Evolutionary conservation across 768 basidiomycete species (phyloP).

Genomic region (Amanita exitialis): DNA sequence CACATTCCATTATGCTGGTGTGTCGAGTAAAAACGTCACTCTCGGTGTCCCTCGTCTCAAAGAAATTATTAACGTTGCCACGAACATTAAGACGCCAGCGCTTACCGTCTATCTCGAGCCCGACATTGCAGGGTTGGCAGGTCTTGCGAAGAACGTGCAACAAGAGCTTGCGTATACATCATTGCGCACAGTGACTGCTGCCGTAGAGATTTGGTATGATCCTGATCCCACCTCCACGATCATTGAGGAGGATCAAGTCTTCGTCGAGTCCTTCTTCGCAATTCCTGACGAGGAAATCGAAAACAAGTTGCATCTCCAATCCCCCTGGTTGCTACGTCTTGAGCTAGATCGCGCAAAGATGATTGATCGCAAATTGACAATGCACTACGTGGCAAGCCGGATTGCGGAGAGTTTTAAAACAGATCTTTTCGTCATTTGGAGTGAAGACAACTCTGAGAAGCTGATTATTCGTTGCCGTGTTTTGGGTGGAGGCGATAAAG

Average conservation of each 20-base stretch:
- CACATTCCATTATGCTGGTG: slow-evolving; percentile 99
- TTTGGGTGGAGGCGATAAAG: slow-evolving; percentile 73
- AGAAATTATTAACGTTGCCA: slow-evolving; percentile 98
- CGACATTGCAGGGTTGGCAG: slow-evolving; percentile 49
- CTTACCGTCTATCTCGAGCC: slow-evolving; percentile 84
- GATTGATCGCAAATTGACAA: slow-evolving; percentile 93
- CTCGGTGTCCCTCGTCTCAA: slow-evolving; percentile 98
- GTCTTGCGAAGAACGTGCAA: slow-evolving; percentile 77
- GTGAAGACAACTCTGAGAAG: slow-evolving; percentile 97
- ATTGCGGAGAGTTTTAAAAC: slow-evolving; percentile 94
- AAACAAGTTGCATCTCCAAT: slow-evolving; percentile 81
- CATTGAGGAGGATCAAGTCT: slow-evolving; percentile 92
- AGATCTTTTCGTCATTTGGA: slow-evolving; percentile 97
- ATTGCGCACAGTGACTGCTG: slow-evolving; percentile 85
- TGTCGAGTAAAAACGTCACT: slow-evolving; percentile 99
- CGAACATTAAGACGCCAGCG: slow-evolving; percentile 97
- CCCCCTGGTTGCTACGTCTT: slow-evolving; percentile 94
- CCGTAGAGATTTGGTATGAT: slow-evolving; percentile 98
- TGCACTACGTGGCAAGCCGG: slow-evolving; percentile 88
- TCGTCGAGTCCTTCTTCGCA: slow-evolving; percentile 98
- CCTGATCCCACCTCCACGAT: slow-evolving; percentile 86
- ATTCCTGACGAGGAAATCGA: slow-evolving; percentile 97
- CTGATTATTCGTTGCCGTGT: slow-evolving; percentile 96
- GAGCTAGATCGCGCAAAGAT: slow-evolving; percentile 96
- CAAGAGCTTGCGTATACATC: slow-evolving; percentile 94